Evolutionary conservation across 2,329 filamentous ascomycete species (phyloP), one percentile per base, ranked within the genome.

Genomic region (Verticillium nonalfalfae): DNA sequence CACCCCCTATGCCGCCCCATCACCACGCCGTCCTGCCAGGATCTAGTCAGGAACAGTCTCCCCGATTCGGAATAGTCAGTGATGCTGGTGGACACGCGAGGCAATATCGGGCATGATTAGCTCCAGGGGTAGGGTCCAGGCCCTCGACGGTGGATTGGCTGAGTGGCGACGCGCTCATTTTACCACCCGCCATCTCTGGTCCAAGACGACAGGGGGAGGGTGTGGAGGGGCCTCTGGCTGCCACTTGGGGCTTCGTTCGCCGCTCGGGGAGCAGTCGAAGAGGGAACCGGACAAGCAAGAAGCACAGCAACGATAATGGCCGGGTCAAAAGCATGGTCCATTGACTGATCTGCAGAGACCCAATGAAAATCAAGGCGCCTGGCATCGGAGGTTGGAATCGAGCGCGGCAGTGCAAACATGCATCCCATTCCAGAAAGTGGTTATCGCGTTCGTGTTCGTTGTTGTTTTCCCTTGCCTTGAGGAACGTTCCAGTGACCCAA

Each of bases 1-100:
- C 55, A 36, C 55, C 31, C n/a, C 34, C 31, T 57, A 57, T 35
- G 55, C 33, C 15, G 55, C 38, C 57, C 38, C 36, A 18, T 58
- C 57, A 45, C 31, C 57, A 35, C 40, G 57, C 33, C 57, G 14
- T 15, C 38, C 36, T 58, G 26, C 55, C 38, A 40, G 45, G 38
- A 50, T 58, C 57, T 58, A 50, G 57, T 45, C 57, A 58, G 57
- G 57, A 58, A 58, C 57, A 58, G 45, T 15, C 57, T 58, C 38
- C 57, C 57, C 14, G 38, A 45, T 39, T 11, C 15, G 57, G 57
- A 45, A 58, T 58, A 39, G 57, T 50, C 38, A 39, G 38, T 50
- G 38, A 58, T 39, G 57, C 56, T 10, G 36, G 57, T 40, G 36
- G 57, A 33, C 18, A 21, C 57, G 38, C 57, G 57, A 58, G 38